Evolutionary conservation across 2,329 filamentous ascomycete species (phyloP).

Genomic region (Ilyonectria mors-panacis): DNA sequence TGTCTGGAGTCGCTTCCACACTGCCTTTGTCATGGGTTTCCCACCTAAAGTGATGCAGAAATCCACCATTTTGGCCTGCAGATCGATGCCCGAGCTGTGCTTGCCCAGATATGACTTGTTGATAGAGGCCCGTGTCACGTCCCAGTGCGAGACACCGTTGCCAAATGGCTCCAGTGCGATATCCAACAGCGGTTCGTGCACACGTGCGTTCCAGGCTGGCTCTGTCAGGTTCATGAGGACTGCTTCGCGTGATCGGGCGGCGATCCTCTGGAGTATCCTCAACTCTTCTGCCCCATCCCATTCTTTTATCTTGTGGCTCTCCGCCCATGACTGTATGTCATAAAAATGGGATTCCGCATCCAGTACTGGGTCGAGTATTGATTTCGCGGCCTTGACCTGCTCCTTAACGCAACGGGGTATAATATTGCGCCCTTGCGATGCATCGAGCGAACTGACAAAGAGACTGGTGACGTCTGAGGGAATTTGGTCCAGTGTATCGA

Average conservation of each 20-base stretch:
- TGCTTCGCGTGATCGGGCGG: background rate
- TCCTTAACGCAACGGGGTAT: too few relatives aligned
- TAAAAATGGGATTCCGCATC: too few relatives aligned
- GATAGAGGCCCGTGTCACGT: conserved; percentile 21
- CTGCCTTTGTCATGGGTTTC: background rate
- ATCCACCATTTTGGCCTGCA: conserved; percentile 24
- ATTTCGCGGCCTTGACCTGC: too few relatives aligned
- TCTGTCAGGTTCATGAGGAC: conserved; percentile 12
- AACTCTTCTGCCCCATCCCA: background rate
- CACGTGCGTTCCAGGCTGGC: conserved; percentile 20
- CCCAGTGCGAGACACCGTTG: conserved; percentile 9
- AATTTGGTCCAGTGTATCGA: too few relatives aligned
- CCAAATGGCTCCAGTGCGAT: conserved; percentile 14
- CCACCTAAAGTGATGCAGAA: conserved; percentile 22
- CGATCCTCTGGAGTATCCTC: conserved; percentile 7
- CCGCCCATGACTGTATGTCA: conserved; percentile 10
- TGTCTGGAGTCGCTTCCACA: background rate
- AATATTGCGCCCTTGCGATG: too few relatives aligned
- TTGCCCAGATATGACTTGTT: conserved; percentile 19
- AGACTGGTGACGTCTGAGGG: too few relatives aligned
- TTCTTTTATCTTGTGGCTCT: conserved; percentile 23
- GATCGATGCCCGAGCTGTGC: conserved; percentile 10
- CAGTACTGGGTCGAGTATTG: too few relatives aligned
- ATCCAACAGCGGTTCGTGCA: conserved; percentile 22
- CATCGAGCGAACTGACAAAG: too few relatives aligned